Evolutionary conservation across 441 rosid species (phyloP), one percentile per base, ranked within the genome.

Genomic region (Erysimum cheiri): DNA sequence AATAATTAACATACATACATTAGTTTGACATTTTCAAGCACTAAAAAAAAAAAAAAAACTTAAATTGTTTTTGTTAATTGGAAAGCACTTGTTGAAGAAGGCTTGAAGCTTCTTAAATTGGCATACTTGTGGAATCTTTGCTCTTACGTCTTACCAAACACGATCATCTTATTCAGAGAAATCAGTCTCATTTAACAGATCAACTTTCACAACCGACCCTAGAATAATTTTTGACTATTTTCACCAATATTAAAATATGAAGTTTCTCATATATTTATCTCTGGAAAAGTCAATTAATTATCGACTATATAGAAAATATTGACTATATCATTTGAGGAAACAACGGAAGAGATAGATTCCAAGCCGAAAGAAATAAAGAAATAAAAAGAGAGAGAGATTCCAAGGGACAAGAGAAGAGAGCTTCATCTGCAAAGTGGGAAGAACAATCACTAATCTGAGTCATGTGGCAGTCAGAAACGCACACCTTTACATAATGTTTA

Each of bases 361-460:
- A 44, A 67, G 17, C 55, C 40, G 36, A 61, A 60, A 70, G 35
- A 69, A 36, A 56, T 1, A 44, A 3, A 43, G 48, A 67, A 8
- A 68, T 1, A 50, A 32, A 36, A 28, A 62, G 6, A 46, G 15
- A 37, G 14, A 68, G 53, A 64, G n/a, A n/a, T 72, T 57, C 67
- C n/a, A n/a, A n/a, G n/a, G 1, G 1, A 1, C 31, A 39, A 8
- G 0, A 55, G 77, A 59, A 64, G 58, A 59, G 55, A 73, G 62
- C 3, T 65, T 49, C 12, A 26, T 67, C 29, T 50, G 50, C 57
- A 43, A 35, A 66, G 68, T 74, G 64, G 29, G 58, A 37, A 61
- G 73, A 67, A 67, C 69, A 67, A 53, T 67, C 73, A 67, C 53
- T 10, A 67, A 48, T 60, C 73, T 67, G 64, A 74, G 69, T 74